Conservation (phyloP, 2,329 filamentous ascomycete species). For the Claviceps arundinis region DNA sequence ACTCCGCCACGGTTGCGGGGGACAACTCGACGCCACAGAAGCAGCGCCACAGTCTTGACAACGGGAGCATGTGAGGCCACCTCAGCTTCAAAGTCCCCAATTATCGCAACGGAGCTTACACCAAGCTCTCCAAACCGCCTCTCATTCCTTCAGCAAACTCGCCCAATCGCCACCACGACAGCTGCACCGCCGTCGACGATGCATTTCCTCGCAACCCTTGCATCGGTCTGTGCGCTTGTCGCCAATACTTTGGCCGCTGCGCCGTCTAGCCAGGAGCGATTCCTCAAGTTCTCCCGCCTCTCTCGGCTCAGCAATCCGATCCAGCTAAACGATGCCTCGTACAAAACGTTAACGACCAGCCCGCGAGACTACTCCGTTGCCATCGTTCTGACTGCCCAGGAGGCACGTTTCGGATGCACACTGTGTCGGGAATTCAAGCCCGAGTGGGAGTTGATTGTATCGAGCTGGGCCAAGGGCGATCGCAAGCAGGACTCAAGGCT, state of each 20-base stretch:
- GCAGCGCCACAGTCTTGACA: neutral
- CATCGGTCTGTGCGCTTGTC: constrained; percentile 49
- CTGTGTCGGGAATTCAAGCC: constrained; percentile 86
- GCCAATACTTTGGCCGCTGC: constrained; percentile 49
- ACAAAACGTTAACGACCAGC: constrained; percentile 58
- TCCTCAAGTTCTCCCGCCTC: constrained; percentile 57
- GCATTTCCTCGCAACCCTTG: constrained; percentile 52
- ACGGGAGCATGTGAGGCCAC: constrained; percentile 16
- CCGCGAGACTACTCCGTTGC: constrained; percentile 76
- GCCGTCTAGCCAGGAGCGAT: constrained; percentile 51
- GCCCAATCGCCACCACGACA: constrained; percentile 7
- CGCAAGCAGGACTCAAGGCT: constrained; percentile 58
- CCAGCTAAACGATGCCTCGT: constrained; percentile 65
- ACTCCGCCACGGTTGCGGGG: neutral
- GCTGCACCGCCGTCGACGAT: constrained; percentile 33
- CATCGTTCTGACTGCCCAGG: constrained; percentile 76
- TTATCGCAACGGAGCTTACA: constrained; percentile 8
- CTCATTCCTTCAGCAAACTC: neutral
- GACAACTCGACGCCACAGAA: neutral
- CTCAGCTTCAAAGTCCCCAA: constrained; percentile 18
- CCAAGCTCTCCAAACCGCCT: constrained; percentile 1
- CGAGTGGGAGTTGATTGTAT: constrained; percentile 79
- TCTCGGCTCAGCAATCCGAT: constrained; percentile 52
- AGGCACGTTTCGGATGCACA: constrained; percentile 69
- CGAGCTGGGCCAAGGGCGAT: constrained; percentile 79